Percentiles rank a stretch among this genome's conserved stretches.
phyloP scores from a whole-genome alignment of 2,329 filamentous ascomycete species.

The Claviceps humidiphila region DNA sequence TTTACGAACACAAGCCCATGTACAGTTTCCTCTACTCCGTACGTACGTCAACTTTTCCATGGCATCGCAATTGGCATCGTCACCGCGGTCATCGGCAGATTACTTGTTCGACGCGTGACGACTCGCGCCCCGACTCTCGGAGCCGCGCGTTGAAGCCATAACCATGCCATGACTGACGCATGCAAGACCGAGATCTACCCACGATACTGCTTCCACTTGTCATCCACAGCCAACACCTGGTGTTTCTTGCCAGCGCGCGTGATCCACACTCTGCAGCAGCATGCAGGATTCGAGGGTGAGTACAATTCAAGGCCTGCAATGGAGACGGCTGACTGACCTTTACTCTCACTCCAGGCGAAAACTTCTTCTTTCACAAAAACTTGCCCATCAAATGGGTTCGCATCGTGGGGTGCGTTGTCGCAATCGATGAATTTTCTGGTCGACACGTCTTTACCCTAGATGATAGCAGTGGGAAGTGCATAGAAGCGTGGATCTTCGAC shows the following conservation, averaged over 20 bases:
- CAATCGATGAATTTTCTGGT: slow-evolving; percentile 36
- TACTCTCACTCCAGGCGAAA: slow-evolving; percentile 24
- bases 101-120: not conserved
- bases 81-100: not conserved
- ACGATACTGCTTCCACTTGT: slow-evolving; percentile 49
- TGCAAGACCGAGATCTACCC: slow-evolving; percentile 35
- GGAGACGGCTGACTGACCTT: not conserved
- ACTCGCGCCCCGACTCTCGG: not conserved
- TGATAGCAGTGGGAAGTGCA: slow-evolving; percentile 48
- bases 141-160: slow-evolving; percentile 6
- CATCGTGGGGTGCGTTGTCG: slow-evolving; percentile 56
- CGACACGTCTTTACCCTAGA: slow-evolving; percentile 45
- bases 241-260: slow-evolving; percentile 41
- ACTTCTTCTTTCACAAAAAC: slow-evolving; percentile 55
- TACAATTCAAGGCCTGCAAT: not conserved
- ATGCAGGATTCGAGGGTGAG: slow-evolving; percentile 41
- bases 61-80: not conserved
- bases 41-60: not conserved
- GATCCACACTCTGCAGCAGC: slow-evolving; percentile 32
- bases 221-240: slow-evolving; percentile 47
- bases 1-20: not conserved
- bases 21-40: not conserved
- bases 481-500: slow-evolving; percentile 27
- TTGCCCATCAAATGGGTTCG: slow-evolving; percentile 67
- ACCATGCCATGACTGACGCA: slow-evolving; percentile 38